These are phyloP conservation scores for Leptomonas pyrrhocoris DNA, from an alignment of 208 protist genomes.

Conservation along the genomic window DNA sequence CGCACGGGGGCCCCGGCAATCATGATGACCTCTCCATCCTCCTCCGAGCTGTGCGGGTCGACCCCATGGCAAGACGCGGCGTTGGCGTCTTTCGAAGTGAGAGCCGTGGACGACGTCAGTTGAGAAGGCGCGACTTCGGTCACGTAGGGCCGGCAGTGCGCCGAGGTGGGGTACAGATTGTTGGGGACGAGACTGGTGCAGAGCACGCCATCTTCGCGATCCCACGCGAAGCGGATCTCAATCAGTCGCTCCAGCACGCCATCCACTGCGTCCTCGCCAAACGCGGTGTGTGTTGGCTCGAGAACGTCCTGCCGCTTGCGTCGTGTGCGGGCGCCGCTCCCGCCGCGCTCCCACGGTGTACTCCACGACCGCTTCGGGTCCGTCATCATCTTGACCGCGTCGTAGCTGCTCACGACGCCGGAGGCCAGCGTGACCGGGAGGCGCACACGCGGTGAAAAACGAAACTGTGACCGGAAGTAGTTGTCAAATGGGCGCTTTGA, in stretches of 20 bases:
- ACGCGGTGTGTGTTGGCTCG: slow-evolving; percentile 47
- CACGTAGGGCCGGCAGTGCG: slow-evolving; percentile 70
- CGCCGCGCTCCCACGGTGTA: slow-evolving; percentile 61
- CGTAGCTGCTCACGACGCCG: slow-evolving; percentile 51
- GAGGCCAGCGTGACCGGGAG: slow-evolving; percentile 15
- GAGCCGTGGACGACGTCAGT: slow-evolving; percentile 9
- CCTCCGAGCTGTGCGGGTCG: neutral
- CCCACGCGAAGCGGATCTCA: slow-evolving; percentile 84
- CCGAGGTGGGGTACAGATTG: slow-evolving; percentile 46
- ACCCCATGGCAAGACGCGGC: neutral
- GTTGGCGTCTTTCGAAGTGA: neutral
- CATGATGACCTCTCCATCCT: slow-evolving; percentile 27
- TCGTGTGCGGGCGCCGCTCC: slow-evolving; percentile 34
- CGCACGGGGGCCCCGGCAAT: slow-evolving; percentile 30
- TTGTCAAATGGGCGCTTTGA: slow-evolving; percentile 73
- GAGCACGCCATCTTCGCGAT: slow-evolving; percentile 75
- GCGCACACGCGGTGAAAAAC: slow-evolving; percentile 43
- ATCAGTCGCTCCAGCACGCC: slow-evolving; percentile 57
- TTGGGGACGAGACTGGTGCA: slow-evolving; percentile 63
- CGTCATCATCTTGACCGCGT: slow-evolving; percentile 64
- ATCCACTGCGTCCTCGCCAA: slow-evolving; percentile 78
- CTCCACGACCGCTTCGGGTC: slow-evolving; percentile 55
- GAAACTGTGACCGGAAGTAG: slow-evolving; percentile 79
- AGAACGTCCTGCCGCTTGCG: slow-evolving; percentile 73
- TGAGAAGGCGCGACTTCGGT: slow-evolving; percentile 1